phyloP scores from a whole-genome alignment of 2,329 filamentous ascomycete genomes.

The Xylariaceae sp. region DNA sequence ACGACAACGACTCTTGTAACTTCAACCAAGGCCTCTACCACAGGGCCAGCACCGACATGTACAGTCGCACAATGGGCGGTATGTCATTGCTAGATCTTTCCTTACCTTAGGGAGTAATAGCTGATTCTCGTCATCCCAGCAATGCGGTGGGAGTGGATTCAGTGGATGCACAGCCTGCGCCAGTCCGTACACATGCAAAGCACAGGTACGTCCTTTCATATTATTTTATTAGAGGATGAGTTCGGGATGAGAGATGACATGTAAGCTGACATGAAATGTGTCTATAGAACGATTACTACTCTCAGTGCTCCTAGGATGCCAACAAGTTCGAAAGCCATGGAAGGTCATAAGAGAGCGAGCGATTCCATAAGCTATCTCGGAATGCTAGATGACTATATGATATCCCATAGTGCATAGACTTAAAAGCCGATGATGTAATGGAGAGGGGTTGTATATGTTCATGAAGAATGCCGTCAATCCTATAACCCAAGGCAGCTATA shows the following conservation, averaged over 20 bases:
- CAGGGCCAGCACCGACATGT: conserved; percentile 23
- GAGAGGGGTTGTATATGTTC: no score
- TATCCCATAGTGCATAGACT: no score
- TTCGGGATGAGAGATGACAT: neutral
- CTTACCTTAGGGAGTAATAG: neutral
- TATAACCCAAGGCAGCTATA: no score
- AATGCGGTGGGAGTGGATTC: conserved; percentile 32
- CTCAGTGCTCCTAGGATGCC: conserved; percentile 9
- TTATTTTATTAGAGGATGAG: neutral
- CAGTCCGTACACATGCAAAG: conserved; percentile 26
- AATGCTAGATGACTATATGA: no score
- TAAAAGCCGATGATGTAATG: no score
- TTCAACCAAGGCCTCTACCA: conserved; percentile 25
- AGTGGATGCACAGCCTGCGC: conserved; percentile 32
- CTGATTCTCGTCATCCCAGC: conserved; percentile 12
- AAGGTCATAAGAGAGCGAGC: no score
- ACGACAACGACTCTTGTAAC: conserved; percentile 28
- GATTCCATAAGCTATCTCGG: no score
- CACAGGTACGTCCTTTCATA: conserved; percentile 25
- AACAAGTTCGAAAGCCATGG: no score
- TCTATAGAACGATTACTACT: conserved; percentile 20
- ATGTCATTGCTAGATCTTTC: neutral
- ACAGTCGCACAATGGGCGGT: conserved; percentile 26
- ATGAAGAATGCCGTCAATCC: no score
- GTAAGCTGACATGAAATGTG: neutral